These are phyloP conservation scores for Backusella tuberculispora DNA, from an alignment of 192 early-diverging fungal genomes.

Conservation along the genomic window DNA sequence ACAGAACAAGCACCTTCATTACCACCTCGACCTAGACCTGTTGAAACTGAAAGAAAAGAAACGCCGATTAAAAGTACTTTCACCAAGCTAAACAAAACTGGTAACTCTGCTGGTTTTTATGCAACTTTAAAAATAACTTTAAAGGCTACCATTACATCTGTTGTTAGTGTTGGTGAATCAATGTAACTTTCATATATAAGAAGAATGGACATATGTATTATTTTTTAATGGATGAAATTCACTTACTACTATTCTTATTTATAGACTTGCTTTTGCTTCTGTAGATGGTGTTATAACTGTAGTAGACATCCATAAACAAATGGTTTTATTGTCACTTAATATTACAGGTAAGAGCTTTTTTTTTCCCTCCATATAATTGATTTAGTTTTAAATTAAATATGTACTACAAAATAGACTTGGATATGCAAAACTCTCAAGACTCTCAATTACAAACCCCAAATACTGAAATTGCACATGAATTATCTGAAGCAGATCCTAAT, in stretches of 20 bases:
- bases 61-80: constrained; percentile 6
- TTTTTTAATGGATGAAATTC: background rate
- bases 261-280: constrained; percentile 13
- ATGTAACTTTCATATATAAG: constrained; percentile 8
- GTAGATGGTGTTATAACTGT: constrained; percentile 13
- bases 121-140: background rate
- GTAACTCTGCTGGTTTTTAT: background rate
- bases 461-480: constrained; percentile 3
- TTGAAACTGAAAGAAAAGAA: background rate
- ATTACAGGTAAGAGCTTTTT: constrained; percentile 6
- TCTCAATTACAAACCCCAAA: background rate
- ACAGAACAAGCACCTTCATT: background rate
- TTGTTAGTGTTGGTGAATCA: constrained; percentile 24
- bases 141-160: background rate
- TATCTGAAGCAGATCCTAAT: background rate
- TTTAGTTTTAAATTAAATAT: no score
- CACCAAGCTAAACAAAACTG: background rate
- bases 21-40: constrained; percentile 7
- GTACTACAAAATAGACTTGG: background rate
- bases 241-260: background rate
- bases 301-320: constrained; percentile 13
- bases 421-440: background rate
- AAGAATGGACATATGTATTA: background rate
- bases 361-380: no score
- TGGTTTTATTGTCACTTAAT: constrained; percentile 1